phyloP scores from a whole-genome alignment of 345 rosid species.

The Kernera saxatilis region DNA sequence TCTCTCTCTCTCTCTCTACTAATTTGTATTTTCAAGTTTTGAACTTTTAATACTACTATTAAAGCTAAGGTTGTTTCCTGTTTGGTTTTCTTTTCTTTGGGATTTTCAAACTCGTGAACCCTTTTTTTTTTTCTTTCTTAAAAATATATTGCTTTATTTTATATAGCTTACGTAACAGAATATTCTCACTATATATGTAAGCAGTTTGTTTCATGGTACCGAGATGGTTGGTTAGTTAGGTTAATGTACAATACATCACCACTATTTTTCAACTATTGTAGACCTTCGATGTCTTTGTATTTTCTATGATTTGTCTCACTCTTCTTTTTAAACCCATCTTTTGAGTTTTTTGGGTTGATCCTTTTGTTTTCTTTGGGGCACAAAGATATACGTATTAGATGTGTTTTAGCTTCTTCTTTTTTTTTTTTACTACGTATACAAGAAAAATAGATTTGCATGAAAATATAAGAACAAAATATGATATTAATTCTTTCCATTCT shows the following conservation, averaged over 20 bases:
- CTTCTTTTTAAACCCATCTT: background rate
- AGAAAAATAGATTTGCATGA: background rate
- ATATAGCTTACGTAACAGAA: slow-evolving; percentile 23
- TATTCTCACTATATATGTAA: slow-evolving; percentile 27
- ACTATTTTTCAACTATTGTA: slow-evolving; percentile 23
- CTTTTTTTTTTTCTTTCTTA: background rate
- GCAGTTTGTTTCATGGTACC: slow-evolving; percentile 22
- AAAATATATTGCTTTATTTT: background rate
- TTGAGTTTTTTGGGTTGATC: slow-evolving; percentile 14
- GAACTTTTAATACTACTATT: background rate
- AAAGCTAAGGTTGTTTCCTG: background rate
- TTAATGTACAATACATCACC: slow-evolving; percentile 21
- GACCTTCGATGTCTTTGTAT: slow-evolving; percentile 23
- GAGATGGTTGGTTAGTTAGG: slow-evolving; percentile 26
- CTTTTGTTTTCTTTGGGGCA: slow-evolving; percentile 21
- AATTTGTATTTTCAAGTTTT: slow-evolving; percentile 13
- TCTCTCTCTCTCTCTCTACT: background rate
- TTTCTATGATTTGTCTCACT: slow-evolving; percentile 17
- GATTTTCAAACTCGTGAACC: slow-evolving; percentile 28
- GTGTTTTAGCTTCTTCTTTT: background rate
- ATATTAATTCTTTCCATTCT: background rate
- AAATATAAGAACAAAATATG: background rate
- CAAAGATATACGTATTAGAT: background rate
- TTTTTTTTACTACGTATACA: background rate
- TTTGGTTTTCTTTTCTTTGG: background rate